Evolutionary conservation across 208 protist genomes (phyloP).

Genomic region (Trypanosoma vivax): DNA sequence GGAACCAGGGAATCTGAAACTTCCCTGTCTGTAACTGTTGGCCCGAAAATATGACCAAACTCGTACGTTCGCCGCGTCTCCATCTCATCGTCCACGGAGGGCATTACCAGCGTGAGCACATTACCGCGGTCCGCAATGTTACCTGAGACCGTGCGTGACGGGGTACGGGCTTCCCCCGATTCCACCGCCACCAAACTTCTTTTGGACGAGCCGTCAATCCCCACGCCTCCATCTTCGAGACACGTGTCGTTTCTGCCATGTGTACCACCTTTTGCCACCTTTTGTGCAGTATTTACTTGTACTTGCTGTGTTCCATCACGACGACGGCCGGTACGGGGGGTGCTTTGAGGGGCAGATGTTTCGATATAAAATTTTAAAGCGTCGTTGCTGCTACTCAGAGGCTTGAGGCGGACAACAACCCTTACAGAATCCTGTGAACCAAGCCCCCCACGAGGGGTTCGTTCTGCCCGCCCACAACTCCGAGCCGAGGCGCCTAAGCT

Average conservation of each 20-base stretch:
- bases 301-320: neutral
- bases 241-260: too few relatives aligned
- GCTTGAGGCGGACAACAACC: conserved; percentile 20
- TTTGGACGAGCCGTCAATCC: too few relatives aligned
- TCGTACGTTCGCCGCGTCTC: conserved; percentile 31
- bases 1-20: conserved; percentile 51
- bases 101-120: conserved; percentile 14
- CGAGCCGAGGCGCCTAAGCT: neutral
- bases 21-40: conserved; percentile 33
- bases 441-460: neutral
- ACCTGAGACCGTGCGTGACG: neutral
- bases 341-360: neutral
- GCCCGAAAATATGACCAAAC: conserved; percentile 52
- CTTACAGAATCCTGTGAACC: conserved; percentile 12
- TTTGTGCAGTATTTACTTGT: too few relatives aligned
- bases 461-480: neutral
- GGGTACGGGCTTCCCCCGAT: neutral
- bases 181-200: too few relatives aligned
- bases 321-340: conserved; percentile 4
- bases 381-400: neutral
- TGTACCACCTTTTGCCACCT: too few relatives aligned
- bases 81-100: conserved; percentile 10
- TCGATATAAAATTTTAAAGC: conserved; percentile 14
- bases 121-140: conserved; percentile 1
- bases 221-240: too few relatives aligned